phyloP scores from a whole-genome alignment of 805 yeast genomes.

The Candida endomychidarum region DNA sequence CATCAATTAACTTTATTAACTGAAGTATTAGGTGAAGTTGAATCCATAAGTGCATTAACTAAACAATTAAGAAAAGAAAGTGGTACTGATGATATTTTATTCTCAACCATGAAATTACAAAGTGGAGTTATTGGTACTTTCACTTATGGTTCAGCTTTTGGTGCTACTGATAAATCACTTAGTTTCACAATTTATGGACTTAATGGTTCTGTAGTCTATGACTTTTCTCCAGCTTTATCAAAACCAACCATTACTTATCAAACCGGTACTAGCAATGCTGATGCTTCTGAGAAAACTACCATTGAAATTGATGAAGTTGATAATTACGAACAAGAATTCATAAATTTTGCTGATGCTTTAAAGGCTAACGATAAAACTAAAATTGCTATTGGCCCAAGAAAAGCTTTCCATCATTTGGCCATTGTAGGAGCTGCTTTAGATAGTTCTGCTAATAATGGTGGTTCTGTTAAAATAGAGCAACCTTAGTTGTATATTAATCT shows the following conservation, averaged over 20 bases:
- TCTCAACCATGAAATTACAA: conserved; percentile 62
- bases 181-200: conserved; percentile 73
- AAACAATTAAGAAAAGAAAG: conserved; percentile 73
- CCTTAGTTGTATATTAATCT: conserved; percentile 5
- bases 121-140: conserved; percentile 76
- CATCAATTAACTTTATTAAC: conserved; percentile 90
- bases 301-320: conserved; percentile 46
- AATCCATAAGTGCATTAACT: conserved; percentile 71
- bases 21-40: conserved; percentile 74
- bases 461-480: conserved; percentile 46
- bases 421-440: conserved; percentile 82
- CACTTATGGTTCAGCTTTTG: conserved; percentile 84
- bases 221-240: conserved; percentile 52
- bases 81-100: conserved; percentile 81
- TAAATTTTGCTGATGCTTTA: conserved; percentile 58
- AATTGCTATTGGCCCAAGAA: conserved; percentile 63
- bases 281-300: conserved; percentile 52
- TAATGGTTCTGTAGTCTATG: conserved; percentile 70
- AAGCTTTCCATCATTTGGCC: conserved; percentile 91
- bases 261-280: conserved; percentile 28
- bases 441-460: conserved; percentile 58
- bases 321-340: conserved; percentile 47
- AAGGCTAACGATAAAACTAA: conserved; percentile 56
- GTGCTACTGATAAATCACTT: conserved; percentile 71
- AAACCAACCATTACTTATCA: conserved; percentile 42